Evolutionary conservation across 2,329 filamentous ascomycete species (phyloP), one percentile per base, ranked within the genome.

Genomic region (Colletotrichum limetticola): DNA sequence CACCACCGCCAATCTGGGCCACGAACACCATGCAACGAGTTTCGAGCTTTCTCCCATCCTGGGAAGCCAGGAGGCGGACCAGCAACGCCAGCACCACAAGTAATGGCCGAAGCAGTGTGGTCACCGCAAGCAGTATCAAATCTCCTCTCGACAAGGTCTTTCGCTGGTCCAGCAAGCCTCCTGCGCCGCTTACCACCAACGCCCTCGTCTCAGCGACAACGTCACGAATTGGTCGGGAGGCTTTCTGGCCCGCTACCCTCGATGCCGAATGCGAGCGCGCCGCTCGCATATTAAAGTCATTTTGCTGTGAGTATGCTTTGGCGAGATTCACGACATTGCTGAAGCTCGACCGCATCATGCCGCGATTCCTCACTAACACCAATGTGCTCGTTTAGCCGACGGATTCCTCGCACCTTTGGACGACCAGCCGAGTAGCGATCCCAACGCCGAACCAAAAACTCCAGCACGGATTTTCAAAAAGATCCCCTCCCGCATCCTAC

Each of bases 261-360:
- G 95, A 98, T 80, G 92, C 93, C 77, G 95, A 98, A 86, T 94
- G 93, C 82, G 94, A 98, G 83, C 98, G 98, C 85, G 94, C 95
- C 59, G 95, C 95, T 72, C 89, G 95, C 69, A 98, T 98, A 74
- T 83, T 98, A 64, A 93, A 95, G 80, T 96, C 94, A 37, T 98
- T 98, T 83, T 97, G 95, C 86, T 94, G 92, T 94, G 87, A 77
- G 90, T 86, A 49, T 19, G 4, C 8, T 32, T 11, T 24, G 8
- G 5, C 16, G 4, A 19, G 12, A 24, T 14, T n/a, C 14, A 1
- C 9, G 11, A 19, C 14, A 24, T 61, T 56, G 52, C 30, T 24
- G 32, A 26, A 4, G 8, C 42, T 2, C 26, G 14, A 22, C 55
- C 26, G 55, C 30, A 19, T 61, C 53, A 24, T 30, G 28, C 63